Evolutionary conservation across 495 filamentous ascomycete genomes (phyloP).

Genomic region (Penicillium coprophilum): DNA sequence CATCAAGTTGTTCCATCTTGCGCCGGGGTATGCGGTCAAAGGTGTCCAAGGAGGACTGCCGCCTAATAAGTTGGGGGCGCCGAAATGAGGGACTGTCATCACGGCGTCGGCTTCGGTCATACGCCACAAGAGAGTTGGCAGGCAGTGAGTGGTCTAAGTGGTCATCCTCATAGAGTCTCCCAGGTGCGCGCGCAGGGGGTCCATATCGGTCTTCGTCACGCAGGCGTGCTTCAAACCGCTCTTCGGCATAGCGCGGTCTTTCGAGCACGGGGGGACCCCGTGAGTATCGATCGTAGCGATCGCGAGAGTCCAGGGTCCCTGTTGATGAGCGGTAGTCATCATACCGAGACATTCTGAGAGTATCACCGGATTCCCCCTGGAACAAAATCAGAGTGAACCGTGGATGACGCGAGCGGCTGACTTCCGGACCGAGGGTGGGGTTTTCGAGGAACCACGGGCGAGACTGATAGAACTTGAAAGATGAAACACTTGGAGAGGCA

Average conservation of each 20-base stretch:
- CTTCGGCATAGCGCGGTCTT: constrained; percentile 45
- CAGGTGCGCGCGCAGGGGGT: constrained; percentile 50
- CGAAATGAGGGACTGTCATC: constrained; percentile 42
- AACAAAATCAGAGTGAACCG: constrained; percentile 22
- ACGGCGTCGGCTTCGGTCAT: constrained; percentile 41
- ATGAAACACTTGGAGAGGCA: background rate
- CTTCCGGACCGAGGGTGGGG: constrained; percentile 28
- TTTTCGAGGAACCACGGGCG: constrained; percentile 20
- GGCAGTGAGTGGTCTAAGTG: constrained; percentile 44
- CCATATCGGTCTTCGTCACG: constrained; percentile 57
- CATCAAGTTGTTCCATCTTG: constrained; percentile 53
- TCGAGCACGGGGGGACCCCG: constrained; percentile 46
- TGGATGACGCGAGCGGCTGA: constrained; percentile 37
- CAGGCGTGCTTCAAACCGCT: constrained; percentile 53
- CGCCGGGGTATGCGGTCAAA: constrained; percentile 66
- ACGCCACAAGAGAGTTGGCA: constrained; percentile 40
- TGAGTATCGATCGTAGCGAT: constrained; percentile 45
- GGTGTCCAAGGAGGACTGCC: constrained; percentile 69
- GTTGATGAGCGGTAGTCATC: constrained; percentile 47
- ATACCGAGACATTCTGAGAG: constrained; percentile 46
- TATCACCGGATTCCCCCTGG: constrained; percentile 17
- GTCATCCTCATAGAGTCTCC: constrained; percentile 52
- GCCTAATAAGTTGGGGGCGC: constrained; percentile 59
- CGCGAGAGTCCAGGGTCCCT: constrained; percentile 43
- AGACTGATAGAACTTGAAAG: background rate